Base-by-base conservation (phyloP, 495 filamentous ascomycete genomes). In the Podospora pseudopauciseta region DNA sequence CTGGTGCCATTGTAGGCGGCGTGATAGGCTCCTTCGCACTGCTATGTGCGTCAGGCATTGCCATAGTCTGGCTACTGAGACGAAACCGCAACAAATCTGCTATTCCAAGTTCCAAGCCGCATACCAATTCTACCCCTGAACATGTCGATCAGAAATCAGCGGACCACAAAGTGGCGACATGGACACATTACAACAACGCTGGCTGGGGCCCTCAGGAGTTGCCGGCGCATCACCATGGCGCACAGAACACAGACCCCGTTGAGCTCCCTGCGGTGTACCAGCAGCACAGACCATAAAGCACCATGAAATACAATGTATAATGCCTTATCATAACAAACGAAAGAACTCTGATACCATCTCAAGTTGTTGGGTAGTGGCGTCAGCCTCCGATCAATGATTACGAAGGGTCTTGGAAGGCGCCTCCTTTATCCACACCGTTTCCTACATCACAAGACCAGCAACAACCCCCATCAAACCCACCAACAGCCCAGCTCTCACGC, bases 1-100 rank as follows among this genome's bases (percentile, higher is more conserved):
- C 49, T 1, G 61, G 30, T n/a, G 61, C 62, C 34, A 65, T 68
- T 27, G 32, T 65, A 5, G 67, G 67, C 23, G 67, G 61, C 23
- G 61, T 59, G 5, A 55, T 64, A 20, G 61, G 67, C 13, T 64
- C 32, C 19, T 0, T 68, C 5, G 61, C 67, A 0, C 61, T 68
- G 34, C 30, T 68, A 54, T 68, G 67, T 30, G 18, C 44, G 11
- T 68, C 59, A 27, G 27, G 34, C 16, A 16, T 67, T 16, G 53
- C 20, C 15, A 23, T 56, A 26, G 27, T 67, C n/a, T 56, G 55
- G 19, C 13, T 58, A 20, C 55, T 20, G 0, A 58, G 3, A 58
- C 7, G 55, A n/a, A 58, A 58, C n/a, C 39, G 39, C 15, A 6
- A 58, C n/a, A 26, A 23, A 1, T 58, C 55, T 0, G 1, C 20